phyloP scores from a whole-genome alignment of 192 early-diverging fungal species.

The Globomyces pollinis-pini region DNA sequence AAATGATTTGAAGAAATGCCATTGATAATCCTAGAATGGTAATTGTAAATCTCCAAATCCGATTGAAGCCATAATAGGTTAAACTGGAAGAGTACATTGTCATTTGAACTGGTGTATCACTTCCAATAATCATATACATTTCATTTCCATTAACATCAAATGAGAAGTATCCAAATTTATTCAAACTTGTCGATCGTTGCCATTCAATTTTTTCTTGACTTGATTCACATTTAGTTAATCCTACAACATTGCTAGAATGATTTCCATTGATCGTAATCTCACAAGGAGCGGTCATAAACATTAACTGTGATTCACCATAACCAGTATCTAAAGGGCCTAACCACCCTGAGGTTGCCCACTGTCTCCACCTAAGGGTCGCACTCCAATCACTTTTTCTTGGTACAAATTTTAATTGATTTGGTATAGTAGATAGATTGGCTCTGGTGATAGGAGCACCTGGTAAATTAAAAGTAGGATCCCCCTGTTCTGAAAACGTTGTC shows the following conservation, averaged over 20 bases:
- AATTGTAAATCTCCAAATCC: slow-evolving; percentile 7
- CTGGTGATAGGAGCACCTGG: slow-evolving; percentile 3
- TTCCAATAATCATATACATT: background rate
- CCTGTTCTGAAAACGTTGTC: slow-evolving; percentile 5
- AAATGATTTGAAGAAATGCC: too few relatives aligned
- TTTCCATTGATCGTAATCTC: slow-evolving; percentile 1
- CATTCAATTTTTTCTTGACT: background rate
- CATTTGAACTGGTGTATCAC: background rate
- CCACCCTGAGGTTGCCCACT: background rate
- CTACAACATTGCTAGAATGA: background rate
- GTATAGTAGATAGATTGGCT: slow-evolving; percentile 11
- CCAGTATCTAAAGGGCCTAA: slow-evolving; percentile 3
- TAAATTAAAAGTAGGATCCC: slow-evolving; percentile 17
- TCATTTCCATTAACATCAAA: background rate
- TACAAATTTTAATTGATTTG: slow-evolving; percentile 12
- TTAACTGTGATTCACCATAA: background rate
- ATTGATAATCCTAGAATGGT: background rate
- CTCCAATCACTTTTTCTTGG: slow-evolving; percentile 15
- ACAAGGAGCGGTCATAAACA: background rate
- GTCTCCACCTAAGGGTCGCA: slow-evolving; percentile 9
- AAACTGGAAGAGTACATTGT: slow-evolving; percentile 6
- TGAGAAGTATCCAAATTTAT: background rate
- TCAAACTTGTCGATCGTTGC: background rate
- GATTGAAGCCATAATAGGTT: slow-evolving; percentile 9
- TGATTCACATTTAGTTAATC: background rate